A percentile compares a stretch with the other conserved stretches of the same genome.
Conservation (phyloP, 768 basidiomycete genomes). For the Suillus lakei region DNA sequence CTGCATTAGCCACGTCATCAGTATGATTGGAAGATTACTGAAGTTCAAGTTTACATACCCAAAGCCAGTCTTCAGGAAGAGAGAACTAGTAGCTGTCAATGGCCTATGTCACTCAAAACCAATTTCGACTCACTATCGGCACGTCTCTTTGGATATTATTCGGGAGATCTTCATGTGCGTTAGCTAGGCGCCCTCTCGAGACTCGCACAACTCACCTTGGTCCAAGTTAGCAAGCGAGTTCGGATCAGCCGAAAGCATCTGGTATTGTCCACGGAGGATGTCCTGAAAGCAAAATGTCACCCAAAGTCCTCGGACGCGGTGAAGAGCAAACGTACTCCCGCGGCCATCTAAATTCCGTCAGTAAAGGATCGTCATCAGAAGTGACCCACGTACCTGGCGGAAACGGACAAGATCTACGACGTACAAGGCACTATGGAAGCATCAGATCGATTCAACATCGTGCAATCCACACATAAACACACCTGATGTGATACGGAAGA, state of each 20-base stretch:
- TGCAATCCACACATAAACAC: conserved; percentile 20
- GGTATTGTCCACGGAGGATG: conserved; percentile 89
- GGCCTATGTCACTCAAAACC: background rate
- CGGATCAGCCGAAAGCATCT: conserved; percentile 92
- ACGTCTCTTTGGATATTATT: conserved; percentile 93
- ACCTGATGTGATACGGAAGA: conserved; percentile 95
- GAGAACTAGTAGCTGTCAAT: conserved; percentile 62
- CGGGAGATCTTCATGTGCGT: conserved; percentile 71
- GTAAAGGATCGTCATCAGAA: conserved; percentile 2
- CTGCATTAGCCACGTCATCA: conserved; percentile 40
- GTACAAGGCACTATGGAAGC: conserved; percentile 77
- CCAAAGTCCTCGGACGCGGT: background rate
- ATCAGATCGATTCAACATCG: conserved; percentile 14
- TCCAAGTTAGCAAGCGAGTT: conserved; percentile 93
- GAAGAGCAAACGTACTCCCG: conserved; percentile 48
- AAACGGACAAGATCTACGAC: conserved; percentile 95
- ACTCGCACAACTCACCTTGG: conserved; percentile 60
- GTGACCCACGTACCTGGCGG: conserved; percentile 64
- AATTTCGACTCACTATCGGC: conserved; percentile 76
- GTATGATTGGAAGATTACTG: conserved; percentile 5
- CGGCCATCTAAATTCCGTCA: conserved; percentile 48
- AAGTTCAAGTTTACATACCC: conserved; percentile 59
- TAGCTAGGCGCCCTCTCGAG: background rate
- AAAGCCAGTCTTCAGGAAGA: conserved; percentile 92
- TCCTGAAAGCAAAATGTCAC: conserved; percentile 51